Evolutionary conservation across 2,329 filamentous ascomycete genomes (phyloP), one percentile per base, ranked within the genome.

Genomic region (Pseudohalonectria lignicola): DNA sequence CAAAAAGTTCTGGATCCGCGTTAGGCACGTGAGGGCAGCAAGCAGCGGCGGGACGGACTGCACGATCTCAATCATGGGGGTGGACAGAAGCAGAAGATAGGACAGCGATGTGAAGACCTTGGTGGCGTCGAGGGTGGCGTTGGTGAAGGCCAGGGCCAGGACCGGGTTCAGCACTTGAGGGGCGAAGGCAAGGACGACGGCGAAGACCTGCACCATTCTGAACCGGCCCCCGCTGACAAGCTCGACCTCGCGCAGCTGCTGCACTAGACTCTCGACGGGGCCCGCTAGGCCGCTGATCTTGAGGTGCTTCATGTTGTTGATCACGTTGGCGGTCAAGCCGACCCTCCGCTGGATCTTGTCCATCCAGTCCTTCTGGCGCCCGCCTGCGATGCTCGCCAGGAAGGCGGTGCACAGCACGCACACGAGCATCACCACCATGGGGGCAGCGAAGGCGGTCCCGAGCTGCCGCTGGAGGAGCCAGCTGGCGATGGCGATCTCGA

Each of bases 281-380:
- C 60, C 51, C 23, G 58, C 62, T 7, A 73, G 47, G 0, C 68
- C 69, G 1, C 64, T 56, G 39, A 72, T 61, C 44, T 71, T 73
- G 39, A 72, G 57, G n/a, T 61, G 62, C 45, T 69, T 71, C 54
- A 74, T 70, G 15, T 61, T 63, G 4, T 57, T 60, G 1, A 73
- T 53, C 45, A 69, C 63, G 4, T 59, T 57, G 5, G 64, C 55
- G 1, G 68, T 73, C n/a, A 62, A 60, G 5, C 61, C 63, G 16
- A 74, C 63, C 3, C 69, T 62, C 20, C 53, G 53, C 46, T 73
- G 60, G 13, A 70, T 67, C 9, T 66, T 66, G 32, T 64, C 55
- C 23, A 72, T 57, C 69, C 69, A 74, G 13, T 52, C 46, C 6
- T 58, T 60, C 40, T 70, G 66, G 30, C 19, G 25, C 13, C n/a